Conservation (phyloP, 2,329 filamentous ascomycete genomes). For the Neofusicoccum sp. region DNA sequence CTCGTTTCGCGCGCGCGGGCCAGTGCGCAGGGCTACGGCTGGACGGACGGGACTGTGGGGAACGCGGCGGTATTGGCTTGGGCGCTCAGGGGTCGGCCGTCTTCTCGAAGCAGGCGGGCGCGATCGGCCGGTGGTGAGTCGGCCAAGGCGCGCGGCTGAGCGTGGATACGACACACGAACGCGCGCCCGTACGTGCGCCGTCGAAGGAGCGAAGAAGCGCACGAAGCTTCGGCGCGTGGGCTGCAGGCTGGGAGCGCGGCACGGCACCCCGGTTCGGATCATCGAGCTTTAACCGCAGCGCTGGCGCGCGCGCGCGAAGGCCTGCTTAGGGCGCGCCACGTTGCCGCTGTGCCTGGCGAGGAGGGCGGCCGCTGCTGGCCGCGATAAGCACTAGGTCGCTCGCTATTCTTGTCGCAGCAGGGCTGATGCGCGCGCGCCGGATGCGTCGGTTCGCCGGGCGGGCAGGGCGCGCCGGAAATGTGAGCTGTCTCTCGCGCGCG, state of each 20-base stretch:
- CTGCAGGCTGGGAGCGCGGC: not conserved
- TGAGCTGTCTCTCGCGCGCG: not conserved
- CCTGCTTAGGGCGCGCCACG: constrained; percentile 18
- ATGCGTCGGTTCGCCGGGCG: constrained; percentile 1
- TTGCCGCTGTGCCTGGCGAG: constrained; percentile 16
- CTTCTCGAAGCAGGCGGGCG: constrained; percentile 18
- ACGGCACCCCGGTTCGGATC: constrained; percentile 1
- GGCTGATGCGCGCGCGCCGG: constrained; percentile 1
- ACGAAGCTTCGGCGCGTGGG: not conserved
- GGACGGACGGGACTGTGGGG: constrained; percentile 15
- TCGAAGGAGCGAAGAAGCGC: not conserved
- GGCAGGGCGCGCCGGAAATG: not conserved
- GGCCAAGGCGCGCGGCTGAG: constrained; percentile 12
- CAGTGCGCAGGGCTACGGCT: constrained; percentile 12
- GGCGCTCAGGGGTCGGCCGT: constrained; percentile 1
- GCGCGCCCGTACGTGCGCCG: not conserved
- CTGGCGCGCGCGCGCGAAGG: constrained; percentile 5
- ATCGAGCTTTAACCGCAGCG: constrained; percentile 11
- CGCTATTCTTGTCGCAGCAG: constrained; percentile 19
- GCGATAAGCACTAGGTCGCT: constrained; percentile 13
- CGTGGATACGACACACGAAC: constrained; percentile 12
- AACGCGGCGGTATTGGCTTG: constrained; percentile 14
- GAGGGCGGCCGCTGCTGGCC: constrained; percentile 9
- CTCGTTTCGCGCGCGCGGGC: constrained; percentile 8
- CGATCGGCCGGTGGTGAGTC: constrained; percentile 6